These are phyloP conservation scores for Clitopilus hobsonii DNA, from an alignment of 768 basidiomycete species.

Conservation along the genomic window DNA sequence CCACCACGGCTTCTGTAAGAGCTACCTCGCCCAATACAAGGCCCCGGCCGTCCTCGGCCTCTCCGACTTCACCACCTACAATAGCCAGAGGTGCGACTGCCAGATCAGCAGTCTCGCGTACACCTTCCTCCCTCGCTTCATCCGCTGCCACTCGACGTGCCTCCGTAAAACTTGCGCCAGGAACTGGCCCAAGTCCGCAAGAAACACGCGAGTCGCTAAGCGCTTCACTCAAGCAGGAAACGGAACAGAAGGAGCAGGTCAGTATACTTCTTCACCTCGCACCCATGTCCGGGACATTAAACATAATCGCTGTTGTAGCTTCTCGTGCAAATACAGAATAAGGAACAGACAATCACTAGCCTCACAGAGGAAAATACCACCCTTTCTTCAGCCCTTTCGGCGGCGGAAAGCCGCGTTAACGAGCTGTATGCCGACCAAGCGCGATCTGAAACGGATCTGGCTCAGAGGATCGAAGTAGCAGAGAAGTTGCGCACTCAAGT, in stretches of 20 bases:
- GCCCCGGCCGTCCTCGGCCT: constrained; percentile 37
- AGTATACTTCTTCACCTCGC: constrained; percentile 15
- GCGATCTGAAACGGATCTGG: constrained; percentile 78
- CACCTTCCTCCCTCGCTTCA: constrained; percentile 46
- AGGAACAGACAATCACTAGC: constrained; percentile 61
- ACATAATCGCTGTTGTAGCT: constrained; percentile 40
- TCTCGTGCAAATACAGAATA: constrained; percentile 72
- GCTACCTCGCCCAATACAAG: constrained; percentile 35
- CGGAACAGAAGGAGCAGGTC: constrained; percentile 79
- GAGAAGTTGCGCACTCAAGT: constrained; percentile 80
- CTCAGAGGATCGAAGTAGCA: constrained; percentile 74
- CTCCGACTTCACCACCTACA: constrained; percentile 39
- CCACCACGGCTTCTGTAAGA: constrained; percentile 43
- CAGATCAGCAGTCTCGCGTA: constrained; percentile 61
- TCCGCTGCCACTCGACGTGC: constrained; percentile 43
- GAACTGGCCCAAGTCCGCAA: constrained; percentile 26
- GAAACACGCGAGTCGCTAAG: constrained; percentile 55
- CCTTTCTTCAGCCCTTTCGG: constrained; percentile 58
- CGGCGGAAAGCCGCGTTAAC: constrained; percentile 67
- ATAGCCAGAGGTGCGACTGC: constrained; percentile 54
- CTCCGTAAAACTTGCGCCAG: constrained; percentile 41
- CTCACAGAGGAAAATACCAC: constrained; percentile 63
- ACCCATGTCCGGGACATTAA: background rate
- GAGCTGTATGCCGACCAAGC: constrained; percentile 81
- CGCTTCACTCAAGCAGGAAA: constrained; percentile 68